Evolutionary conservation across 2,329 filamentous ascomycete species (phyloP).

Genomic region (Calonectria pseudoturangicola): DNA sequence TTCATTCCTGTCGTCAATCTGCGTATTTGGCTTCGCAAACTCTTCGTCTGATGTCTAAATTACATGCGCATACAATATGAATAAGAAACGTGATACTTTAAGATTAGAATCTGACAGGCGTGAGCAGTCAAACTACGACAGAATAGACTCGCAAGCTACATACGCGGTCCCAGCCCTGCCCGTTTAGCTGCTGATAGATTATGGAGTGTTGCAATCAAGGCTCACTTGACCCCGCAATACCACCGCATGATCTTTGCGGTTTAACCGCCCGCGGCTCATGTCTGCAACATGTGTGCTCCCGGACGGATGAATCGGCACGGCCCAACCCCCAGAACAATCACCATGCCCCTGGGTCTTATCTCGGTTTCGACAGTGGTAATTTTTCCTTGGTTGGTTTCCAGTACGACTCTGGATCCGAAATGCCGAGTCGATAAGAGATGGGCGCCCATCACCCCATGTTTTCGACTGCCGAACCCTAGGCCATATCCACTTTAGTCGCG

Average conservation of each 20-base stretch:
- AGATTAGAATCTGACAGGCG: constrained; percentile 18
- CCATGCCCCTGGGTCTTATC: neutral
- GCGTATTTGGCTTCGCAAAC: too few species aligned
- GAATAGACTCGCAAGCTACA: neutral
- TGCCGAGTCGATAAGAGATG: constrained; percentile 21
- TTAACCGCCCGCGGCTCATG: constrained; percentile 17
- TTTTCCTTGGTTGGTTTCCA: constrained; percentile 9
- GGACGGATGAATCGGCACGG: constrained; percentile 14
- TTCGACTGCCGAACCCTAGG: constrained; percentile 18
- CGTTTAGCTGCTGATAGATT: neutral
- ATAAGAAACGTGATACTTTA: neutral
- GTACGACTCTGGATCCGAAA: constrained; percentile 19
- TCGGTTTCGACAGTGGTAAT: neutral
- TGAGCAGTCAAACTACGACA: neutral
- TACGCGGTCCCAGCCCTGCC: neutral
- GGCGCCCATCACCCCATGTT: constrained; percentile 20
- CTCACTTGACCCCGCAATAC: constrained; percentile 7
- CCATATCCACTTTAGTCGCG: neutral
- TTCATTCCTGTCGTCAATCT: too few species aligned
- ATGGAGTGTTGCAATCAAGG: constrained; percentile 7
- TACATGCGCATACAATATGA: neutral
- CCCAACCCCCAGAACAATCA: neutral
- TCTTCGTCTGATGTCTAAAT: neutral
- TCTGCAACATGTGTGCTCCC: neutral
- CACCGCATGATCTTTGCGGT: constrained; percentile 8